Conservation (phyloP, 768 basidiomycete species). For the Boletellus ananas region DNA sequence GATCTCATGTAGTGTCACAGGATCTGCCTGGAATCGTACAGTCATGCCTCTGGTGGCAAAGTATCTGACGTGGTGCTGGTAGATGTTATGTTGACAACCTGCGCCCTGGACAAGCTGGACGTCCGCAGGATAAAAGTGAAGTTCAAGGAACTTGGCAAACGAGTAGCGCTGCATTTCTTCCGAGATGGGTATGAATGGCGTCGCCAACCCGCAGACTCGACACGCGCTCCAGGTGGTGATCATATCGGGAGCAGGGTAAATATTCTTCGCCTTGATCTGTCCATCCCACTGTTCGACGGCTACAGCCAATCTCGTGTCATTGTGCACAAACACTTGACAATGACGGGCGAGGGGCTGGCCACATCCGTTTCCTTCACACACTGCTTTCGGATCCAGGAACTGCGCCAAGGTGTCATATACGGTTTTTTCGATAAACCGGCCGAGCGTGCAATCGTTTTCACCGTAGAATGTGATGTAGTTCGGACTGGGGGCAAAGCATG, state of each 20-base stretch:
- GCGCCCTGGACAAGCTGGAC: constrained; percentile 83
- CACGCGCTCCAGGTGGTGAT: constrained; percentile 94
- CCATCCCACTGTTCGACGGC: constrained; percentile 89
- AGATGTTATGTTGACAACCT: constrained; percentile 92
- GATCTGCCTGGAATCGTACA: constrained; percentile 83
- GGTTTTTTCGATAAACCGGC: constrained; percentile 85
- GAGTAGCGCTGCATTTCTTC: constrained; percentile 93
- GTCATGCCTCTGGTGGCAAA: constrained; percentile 83
- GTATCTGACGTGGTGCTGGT: constrained; percentile 88
- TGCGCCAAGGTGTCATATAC: constrained; percentile 65
- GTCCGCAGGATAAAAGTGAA: constrained; percentile 91
- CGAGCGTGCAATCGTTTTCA: constrained; percentile 87
- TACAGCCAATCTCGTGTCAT: constrained; percentile 75
- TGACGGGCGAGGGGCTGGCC: constrained; percentile 78
- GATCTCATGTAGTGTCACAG: constrained; percentile 78
- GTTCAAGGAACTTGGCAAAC: constrained; percentile 93
- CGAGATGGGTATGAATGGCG: constrained; percentile 84
- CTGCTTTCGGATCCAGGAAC: constrained; percentile 67
- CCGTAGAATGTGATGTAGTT: constrained; percentile 86
- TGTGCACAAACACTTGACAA: constrained; percentile 89
- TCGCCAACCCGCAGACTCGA: constrained; percentile 69
- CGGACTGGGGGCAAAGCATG: constrained; percentile 74
- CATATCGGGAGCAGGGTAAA: constrained; percentile 61
- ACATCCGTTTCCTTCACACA: constrained; percentile 83
- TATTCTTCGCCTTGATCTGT: constrained; percentile 57